phyloP scores from a whole-genome alignment of 805 yeast genomes.

The Saccharomycopsis sp. region DNA sequence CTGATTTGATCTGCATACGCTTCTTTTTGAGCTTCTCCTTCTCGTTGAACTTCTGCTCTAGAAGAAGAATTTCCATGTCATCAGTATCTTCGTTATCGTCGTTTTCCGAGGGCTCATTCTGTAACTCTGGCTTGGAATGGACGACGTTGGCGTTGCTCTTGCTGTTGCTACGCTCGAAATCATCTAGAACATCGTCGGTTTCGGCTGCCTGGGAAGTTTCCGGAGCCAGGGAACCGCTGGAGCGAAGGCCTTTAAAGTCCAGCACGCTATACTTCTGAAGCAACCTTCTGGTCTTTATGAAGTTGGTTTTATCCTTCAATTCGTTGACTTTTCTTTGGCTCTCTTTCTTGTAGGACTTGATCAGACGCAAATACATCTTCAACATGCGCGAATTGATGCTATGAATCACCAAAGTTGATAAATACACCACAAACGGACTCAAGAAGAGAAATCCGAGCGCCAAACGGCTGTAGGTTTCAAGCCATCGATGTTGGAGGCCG shows the following conservation, averaged over 20 bases:
- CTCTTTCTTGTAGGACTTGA: conserved; percentile 11
- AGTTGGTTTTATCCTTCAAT: conserved; percentile 17
- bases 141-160: not conserved
- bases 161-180: not conserved
- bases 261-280: conserved; percentile 18
- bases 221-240: not conserved
- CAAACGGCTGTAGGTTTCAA: not conserved
- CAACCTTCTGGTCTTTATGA: conserved; percentile 15
- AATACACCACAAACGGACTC: conserved; percentile 5
- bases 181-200: not conserved
- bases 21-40: conserved; percentile 12
- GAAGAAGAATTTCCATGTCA: conserved; percentile 10
- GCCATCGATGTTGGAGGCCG: not conserved
- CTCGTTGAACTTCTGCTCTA: conserved; percentile 12
- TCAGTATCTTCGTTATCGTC: not conserved
- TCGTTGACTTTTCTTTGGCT: conserved; percentile 11
- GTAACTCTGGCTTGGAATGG: not conserved
- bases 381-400: conserved; percentile 4
- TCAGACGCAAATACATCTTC: conserved; percentile 7
- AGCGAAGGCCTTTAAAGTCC: conserved; percentile 5
- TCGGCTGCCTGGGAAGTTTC: no score
- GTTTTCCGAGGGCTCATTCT: not conserved
- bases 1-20: conserved; percentile 12
- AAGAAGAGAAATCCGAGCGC: not conserved
- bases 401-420: not conserved